These are phyloP conservation scores for Arabidopsis suecica DNA, from an alignment of 345 rosid genomes.

Conservation along the genomic window DNA sequence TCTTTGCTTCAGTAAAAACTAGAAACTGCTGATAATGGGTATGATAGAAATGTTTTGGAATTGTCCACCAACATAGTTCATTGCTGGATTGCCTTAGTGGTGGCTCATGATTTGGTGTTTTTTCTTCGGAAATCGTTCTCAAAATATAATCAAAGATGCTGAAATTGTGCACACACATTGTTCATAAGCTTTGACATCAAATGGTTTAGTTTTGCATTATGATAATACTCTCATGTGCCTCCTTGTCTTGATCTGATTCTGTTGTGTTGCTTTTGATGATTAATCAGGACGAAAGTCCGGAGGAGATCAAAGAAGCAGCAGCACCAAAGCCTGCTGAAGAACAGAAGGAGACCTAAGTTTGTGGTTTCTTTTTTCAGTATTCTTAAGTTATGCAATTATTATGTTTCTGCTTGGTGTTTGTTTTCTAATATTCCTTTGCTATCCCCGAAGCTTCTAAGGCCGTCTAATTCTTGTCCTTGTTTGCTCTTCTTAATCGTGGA, in stretches of 20 bases:
- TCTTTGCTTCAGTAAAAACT: not conserved
- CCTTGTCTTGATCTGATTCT: not conserved
- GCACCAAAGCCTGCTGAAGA: conserved; percentile 75
- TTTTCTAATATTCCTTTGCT: conserved; percentile 48
- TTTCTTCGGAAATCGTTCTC: not conserved
- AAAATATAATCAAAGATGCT: not conserved
- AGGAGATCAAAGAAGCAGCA: conserved; percentile 77
- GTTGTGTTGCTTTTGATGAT: not conserved
- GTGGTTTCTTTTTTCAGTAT: conserved; percentile 30
- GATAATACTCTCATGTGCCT: not conserved
- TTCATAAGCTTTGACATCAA: not conserved
- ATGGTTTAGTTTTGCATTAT: not conserved
- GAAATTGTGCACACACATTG: not conserved
- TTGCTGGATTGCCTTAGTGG: not conserved
- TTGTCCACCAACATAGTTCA: not conserved
- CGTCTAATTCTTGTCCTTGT: conserved; percentile 58
- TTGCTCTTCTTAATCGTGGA: conserved; percentile 50
- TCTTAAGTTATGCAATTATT: conserved; percentile 54
- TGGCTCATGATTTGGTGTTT: not conserved
- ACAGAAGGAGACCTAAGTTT: conserved; percentile 52
- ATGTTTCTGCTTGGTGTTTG: conserved; percentile 55
- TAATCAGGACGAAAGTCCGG: conserved; percentile 81
- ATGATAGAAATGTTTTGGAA: not conserved
- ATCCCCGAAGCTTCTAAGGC: conserved; percentile 49
- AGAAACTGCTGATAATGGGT: not conserved